phyloP scores from a whole-genome alignment of 2,329 filamentous ascomycete species.

The Colletotrichum scovillei region DNA sequence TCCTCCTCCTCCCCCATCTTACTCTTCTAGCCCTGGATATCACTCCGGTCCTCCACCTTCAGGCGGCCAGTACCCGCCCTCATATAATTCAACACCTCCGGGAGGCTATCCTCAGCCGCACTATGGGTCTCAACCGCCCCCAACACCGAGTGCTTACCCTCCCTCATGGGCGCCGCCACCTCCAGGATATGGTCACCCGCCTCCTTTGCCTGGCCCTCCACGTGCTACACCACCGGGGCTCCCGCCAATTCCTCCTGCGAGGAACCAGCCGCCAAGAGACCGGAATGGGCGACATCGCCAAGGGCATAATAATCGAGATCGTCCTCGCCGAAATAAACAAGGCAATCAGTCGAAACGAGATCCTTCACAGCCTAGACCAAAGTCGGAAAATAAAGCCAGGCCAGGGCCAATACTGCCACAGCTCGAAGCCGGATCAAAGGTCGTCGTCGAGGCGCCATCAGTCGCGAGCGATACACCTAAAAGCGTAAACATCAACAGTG shows the following conservation, averaged over 20 bases:
- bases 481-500: background rate
- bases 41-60: slow-evolving; percentile 12
- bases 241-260: slow-evolving; percentile 21
- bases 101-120: slow-evolving; percentile 16
- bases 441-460: background rate
- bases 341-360: slow-evolving; percentile 36
- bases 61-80: slow-evolving; percentile 4
- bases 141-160: background rate
- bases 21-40: slow-evolving; percentile 17
- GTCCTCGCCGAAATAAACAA: slow-evolving; percentile 41
- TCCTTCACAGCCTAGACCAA: slow-evolving; percentile 10
- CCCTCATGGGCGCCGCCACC: slow-evolving; percentile 13
- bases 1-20: slow-evolving; percentile 19
- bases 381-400: slow-evolving; percentile 10
- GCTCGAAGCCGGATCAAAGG: slow-evolving; percentile 5
- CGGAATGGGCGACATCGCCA: slow-evolving; percentile 46
- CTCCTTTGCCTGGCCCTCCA: slow-evolving; percentile 9
- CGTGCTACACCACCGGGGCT: background rate
- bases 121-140: slow-evolving; percentile 6
- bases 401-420: background rate
- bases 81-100: background rate
- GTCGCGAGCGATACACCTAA: slow-evolving; percentile 12
- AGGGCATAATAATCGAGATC: slow-evolving; percentile 42
- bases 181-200: slow-evolving; percentile 11
- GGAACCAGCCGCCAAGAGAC: slow-evolving; percentile 46